Conservation (phyloP, 441 rosid species). For the Syzygium malaccense region DNA sequence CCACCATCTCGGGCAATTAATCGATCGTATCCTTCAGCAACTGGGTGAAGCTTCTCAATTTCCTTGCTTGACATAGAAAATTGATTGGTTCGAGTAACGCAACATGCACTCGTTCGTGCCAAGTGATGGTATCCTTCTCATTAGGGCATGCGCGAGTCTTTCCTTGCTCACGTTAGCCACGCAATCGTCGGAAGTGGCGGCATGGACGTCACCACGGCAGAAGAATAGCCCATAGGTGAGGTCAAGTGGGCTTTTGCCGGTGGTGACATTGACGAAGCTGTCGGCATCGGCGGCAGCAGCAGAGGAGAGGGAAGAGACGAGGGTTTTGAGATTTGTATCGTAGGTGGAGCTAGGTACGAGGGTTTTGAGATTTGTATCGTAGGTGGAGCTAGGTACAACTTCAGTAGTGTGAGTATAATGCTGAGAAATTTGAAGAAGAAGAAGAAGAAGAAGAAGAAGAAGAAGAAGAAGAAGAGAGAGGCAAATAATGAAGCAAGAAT, state of each 20-base stretch:
- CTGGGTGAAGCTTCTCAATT: too few relatives aligned
- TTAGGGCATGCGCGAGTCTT: too few relatives aligned
- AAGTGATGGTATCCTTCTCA: too few relatives aligned
- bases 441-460: not conserved
- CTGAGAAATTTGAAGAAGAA: not conserved
- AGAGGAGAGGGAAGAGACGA: not conserved
- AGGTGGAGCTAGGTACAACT: not conserved
- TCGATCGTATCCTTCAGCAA: not conserved
- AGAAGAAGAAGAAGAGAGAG: not conserved
- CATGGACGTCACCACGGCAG: too few relatives aligned
- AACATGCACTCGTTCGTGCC: too few relatives aligned
- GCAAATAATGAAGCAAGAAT: not conserved
- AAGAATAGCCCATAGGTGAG: too few relatives aligned
- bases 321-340: not conserved
- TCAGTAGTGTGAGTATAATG: not conserved
- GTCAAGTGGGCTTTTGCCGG: too few relatives aligned
- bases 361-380: not conserved
- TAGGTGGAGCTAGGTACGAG: not conserved
- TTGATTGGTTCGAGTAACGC: too few relatives aligned
- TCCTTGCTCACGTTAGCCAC: too few relatives aligned
- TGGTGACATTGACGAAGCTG: too few relatives aligned
- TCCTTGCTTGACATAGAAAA: too few relatives aligned
- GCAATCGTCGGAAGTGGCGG: too few relatives aligned
- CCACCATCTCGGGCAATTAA: not conserved
- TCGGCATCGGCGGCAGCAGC: fast-evolving